Percentiles rank a stretch among this genome's conserved stretches.
These are phyloP conservation scores for Achaetomium macrosporum DNA, from an alignment of 2,329 filamentous ascomycete genomes.

Conservation along the genomic window DNA sequence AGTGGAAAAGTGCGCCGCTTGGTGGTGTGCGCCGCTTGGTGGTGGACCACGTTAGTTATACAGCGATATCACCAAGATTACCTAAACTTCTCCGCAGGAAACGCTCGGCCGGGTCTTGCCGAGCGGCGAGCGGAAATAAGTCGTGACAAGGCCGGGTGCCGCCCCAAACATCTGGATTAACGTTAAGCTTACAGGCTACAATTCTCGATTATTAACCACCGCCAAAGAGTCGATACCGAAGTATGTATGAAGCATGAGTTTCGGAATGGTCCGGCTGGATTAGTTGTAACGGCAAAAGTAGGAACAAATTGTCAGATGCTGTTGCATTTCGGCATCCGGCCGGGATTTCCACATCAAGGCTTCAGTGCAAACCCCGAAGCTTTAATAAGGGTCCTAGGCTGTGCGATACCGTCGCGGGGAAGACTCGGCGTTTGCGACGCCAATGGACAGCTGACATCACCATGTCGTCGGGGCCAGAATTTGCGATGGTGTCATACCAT, in stretches of 20 bases:
- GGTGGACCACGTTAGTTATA: too few relatives aligned
- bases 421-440: slow-evolving; percentile 12
- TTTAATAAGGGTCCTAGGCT: slow-evolving; percentile 2
- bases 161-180: too few relatives aligned
- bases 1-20: too few relatives aligned
- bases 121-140: too few relatives aligned
- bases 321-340: slow-evolving; percentile 9
- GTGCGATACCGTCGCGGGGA: slow-evolving; percentile 12
- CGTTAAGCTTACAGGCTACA: too few relatives aligned
- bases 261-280: slow-evolving; percentile 3
- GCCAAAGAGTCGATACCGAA: too few relatives aligned
- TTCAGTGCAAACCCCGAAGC: not conserved
- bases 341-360: slow-evolving; percentile 2
- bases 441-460: slow-evolving; percentile 17
- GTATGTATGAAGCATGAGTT: not conserved
- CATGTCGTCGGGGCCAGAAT: slow-evolving; percentile 1
- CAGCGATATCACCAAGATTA: too few relatives aligned
- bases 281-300: not conserved
- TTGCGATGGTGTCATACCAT: not conserved
- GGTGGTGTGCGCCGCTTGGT: too few relatives aligned
- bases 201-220: not conserved
- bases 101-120: too few relatives aligned
- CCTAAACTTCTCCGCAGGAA: too few relatives aligned
- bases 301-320: not conserved
- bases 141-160: too few relatives aligned